Evolutionary conservation across 176 grass and related monocot genomes (phyloP).

Genomic region (Calamus simplicifolius): DNA sequence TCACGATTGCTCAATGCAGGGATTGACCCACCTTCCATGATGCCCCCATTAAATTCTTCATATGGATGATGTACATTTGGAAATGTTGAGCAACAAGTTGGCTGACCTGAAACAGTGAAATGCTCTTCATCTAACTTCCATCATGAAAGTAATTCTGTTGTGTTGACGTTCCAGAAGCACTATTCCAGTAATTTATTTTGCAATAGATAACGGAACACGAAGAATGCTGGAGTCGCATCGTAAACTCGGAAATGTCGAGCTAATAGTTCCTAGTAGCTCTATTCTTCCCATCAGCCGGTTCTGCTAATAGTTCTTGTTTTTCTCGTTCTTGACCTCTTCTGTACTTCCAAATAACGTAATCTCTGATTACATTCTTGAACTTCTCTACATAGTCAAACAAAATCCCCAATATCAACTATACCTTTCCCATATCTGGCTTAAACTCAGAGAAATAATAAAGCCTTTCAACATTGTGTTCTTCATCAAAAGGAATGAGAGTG

Average conservation of each 20-base stretch:
- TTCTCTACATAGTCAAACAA: no score
- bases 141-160: neutral
- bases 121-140: conserved; percentile 1
- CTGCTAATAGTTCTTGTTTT: neutral
- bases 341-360: no score
- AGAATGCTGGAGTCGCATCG: no score
- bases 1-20: conserved; percentile 57
- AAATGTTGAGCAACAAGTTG: conserved; percentile 83
- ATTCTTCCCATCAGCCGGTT: conserved; percentile 18
- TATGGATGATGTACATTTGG: conserved; percentile 60
- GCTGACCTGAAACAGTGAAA: conserved; percentile 48
- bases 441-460: no score
- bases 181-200: neutral
- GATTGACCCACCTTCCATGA: conserved; percentile 65
- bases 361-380: no score
- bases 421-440: no score
- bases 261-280: conserved; percentile 50
- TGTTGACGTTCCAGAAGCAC: neutral
- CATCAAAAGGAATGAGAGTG: no score
- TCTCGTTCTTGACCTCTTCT: no score
- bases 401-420: no score
- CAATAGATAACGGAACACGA: neutral
- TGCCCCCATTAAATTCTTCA: conserved; percentile 96
- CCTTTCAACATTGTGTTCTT: no score
- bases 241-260: neutral